Evolutionary conservation across 164 flowering plant species (phyloP).

Genomic region (Paratinospora sagittata): DNA sequence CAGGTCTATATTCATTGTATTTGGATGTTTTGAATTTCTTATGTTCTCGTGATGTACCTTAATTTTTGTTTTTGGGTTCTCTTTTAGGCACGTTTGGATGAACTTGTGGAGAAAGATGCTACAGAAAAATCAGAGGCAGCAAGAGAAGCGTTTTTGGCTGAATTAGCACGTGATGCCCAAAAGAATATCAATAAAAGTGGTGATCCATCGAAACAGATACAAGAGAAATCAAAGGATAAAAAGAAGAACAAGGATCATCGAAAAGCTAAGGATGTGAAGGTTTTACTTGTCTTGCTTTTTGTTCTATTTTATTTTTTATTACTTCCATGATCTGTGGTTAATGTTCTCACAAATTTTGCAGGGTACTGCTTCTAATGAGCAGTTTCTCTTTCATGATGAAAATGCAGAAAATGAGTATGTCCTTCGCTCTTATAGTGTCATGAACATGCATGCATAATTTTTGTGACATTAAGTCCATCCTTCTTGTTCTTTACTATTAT

Average conservation of each 20-base stretch:
- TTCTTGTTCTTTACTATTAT: not conserved
- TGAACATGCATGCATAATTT: not conserved
- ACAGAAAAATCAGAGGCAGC: constrained; percentile 97
- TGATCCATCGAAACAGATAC: constrained; percentile 43
- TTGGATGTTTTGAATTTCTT: not conserved
- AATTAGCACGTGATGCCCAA: constrained; percentile 80
- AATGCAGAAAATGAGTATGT: constrained; percentile 42
- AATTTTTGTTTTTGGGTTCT: constrained; percentile 12
- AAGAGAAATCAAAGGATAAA: constrained; percentile 77
- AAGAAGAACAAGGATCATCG: constrained; percentile 66
- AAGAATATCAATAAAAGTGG: constrained; percentile 46
- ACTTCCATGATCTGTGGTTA: constrained; percentile 9
- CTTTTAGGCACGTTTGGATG: constrained; percentile 78
- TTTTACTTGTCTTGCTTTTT: constrained; percentile 23
- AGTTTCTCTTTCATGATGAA: constrained; percentile 30
- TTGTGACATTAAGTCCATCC: not conserved
- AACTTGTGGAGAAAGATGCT: constrained; percentile 88
- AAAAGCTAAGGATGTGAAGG: constrained; percentile 76
- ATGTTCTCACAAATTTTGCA: constrained; percentile 28
- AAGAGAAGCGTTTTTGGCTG: constrained; percentile 91
- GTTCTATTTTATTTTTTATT: constrained; percentile 1
- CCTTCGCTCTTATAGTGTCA: constrained; percentile 4
- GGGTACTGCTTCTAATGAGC: constrained; percentile 42
- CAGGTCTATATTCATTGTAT: constrained; percentile 45
- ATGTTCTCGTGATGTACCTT: not conserved